These are phyloP conservation scores for Byssochlamys sp. DNA, from an alignment of 2,329 filamentous ascomycete genomes.

Conservation along the genomic window DNA sequence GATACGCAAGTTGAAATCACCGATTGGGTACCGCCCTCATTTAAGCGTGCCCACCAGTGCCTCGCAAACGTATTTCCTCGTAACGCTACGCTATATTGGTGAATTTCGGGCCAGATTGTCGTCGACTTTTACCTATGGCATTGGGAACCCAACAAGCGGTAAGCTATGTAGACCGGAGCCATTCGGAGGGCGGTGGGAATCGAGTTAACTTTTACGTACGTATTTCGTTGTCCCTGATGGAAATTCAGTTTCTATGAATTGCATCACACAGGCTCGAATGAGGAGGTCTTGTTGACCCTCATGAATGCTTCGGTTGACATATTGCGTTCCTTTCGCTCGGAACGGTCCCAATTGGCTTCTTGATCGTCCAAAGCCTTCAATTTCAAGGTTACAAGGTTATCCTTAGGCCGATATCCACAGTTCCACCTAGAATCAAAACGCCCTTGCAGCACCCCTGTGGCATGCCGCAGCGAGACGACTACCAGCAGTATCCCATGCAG, in stretches of 20 bases:
- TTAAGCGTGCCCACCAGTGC: not conserved
- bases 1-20: not conserved
- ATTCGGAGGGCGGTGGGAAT: not conserved
- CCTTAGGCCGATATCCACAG: not conserved
- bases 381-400: not conserved
- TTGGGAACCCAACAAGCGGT: not conserved
- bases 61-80: not conserved
- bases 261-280: not conserved
- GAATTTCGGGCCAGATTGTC: not conserved
- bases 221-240: not conserved
- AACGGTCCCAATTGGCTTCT: not conserved
- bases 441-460: not conserved
- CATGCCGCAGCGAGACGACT: too few relatives aligned
- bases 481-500: not conserved
- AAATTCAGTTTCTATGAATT: not conserved
- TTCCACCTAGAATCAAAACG: not conserved
- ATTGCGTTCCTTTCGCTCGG: not conserved
- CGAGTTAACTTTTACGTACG: not conserved
- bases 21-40: not conserved
- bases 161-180: not conserved
- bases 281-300: not conserved
- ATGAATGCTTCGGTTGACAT: not conserved
- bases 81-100: not conserved
- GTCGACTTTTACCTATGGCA: not conserved
- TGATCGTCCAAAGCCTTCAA: not conserved